Evolutionary conservation across 2,329 filamentous ascomycete genomes (phyloP), one percentile per base, ranked within the genome.

Genomic region (Penicillium capsulatum): DNA sequence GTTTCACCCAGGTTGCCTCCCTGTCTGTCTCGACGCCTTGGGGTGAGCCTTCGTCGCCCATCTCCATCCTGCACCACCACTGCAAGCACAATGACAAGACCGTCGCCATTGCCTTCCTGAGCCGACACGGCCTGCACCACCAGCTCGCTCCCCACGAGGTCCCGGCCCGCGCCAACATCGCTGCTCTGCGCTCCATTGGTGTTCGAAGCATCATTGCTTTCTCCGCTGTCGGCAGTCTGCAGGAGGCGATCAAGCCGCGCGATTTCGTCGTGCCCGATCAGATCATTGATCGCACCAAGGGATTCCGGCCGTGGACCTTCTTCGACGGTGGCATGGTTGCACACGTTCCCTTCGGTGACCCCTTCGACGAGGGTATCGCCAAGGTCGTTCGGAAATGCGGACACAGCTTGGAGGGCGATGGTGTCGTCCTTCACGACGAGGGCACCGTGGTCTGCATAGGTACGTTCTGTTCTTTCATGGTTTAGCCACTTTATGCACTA

Each of bases 181-280:
- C 92, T n/a, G 92, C 92, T n/a, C 76, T 98, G 48, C 83, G 92
- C 51, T 82, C 80, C 57, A 75, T 98, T 45, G 92, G 92, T 52
- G 92, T 97, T 31, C 83, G 90, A 59, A 86, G 81, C 63, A 80
- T 97, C 64, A 86, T 98, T 61, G 89, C 91, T 49, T 98, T 98
- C 73, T 91, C 84, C 50, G 92, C 92, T 34, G 92, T 98, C 41
- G 92, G 92, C 47, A 91, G 84, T 58, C 73, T 98, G 62, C 87
- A 85, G 63, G 92, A 96, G 72, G 80, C 88, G 60, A 91, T 98
- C 66, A 87, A 86, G 69, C 92, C 92, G 30, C 84, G 92, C 70
- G 92, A 98, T 73, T 98, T 98, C 66, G 86, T 97, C 36, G 78
- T 98, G 9, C 92, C 91, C 0, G 89, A 96, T 69, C 92, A 98